phyloP scores from a whole-genome alignment of 2,329 filamentous ascomycete genomes.

The Xylaria arbuscula region DNA sequence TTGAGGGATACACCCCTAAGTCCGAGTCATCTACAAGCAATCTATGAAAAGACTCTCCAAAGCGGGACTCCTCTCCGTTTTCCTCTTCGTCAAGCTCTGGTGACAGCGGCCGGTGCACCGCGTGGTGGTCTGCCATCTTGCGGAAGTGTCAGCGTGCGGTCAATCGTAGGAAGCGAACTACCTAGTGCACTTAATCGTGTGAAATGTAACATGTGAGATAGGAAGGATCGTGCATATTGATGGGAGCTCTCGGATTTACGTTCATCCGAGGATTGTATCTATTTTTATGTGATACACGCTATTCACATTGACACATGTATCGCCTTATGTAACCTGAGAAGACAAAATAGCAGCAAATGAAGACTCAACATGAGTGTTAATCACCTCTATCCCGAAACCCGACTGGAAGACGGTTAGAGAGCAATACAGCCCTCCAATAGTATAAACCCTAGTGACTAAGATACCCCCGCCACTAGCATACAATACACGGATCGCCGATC shows the following conservation, averaged over 20 bases:
- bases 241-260: too few species aligned
- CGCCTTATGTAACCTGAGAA: neutral
- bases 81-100: conserved; percentile 4
- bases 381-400: neutral
- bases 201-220: too few species aligned
- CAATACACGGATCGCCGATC: neutral
- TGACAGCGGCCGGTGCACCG: neutral
- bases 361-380: neutral
- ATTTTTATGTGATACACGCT: neutral
- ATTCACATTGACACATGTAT: neutral
- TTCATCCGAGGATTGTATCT: too few species aligned
- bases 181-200: too few species aligned
- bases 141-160: too few species aligned
- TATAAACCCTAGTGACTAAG: neutral
- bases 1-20: neutral
- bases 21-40: neutral
- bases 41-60: neutral
- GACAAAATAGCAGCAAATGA: neutral
- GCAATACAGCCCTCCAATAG: neutral
- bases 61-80: neutral
- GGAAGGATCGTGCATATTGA: too few species aligned
- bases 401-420: neutral
- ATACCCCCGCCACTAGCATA: neutral
- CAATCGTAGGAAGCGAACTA: too few species aligned
- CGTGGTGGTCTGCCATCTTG: conserved; percentile 7